These are phyloP conservation scores for Calonectria ilicicola DNA, from an alignment of 2,329 filamentous ascomycete species.

Conservation along the genomic window DNA sequence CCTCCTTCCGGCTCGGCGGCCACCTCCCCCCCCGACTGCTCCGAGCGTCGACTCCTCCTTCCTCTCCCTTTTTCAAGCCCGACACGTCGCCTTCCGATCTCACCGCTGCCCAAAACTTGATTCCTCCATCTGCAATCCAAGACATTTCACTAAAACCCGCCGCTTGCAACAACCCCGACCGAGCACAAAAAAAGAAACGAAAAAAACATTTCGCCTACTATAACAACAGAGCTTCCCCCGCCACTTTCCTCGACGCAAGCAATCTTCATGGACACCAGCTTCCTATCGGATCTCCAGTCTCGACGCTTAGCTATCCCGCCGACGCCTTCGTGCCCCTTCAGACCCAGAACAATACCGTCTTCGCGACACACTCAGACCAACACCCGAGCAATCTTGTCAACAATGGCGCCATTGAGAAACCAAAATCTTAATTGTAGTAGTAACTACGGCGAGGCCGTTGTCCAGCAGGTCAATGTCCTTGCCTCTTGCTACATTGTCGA, in stretches of 20 bases:
- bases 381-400: conserved; percentile 41
- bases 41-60: conserved; percentile 17
- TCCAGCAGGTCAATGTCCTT: conserved; percentile 79
- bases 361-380: conserved; percentile 32
- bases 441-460: conserved; percentile 80
- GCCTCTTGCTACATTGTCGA: conserved; percentile 93
- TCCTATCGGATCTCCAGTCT: not conserved
- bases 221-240: not conserved
- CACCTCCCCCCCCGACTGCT: conserved; percentile 14
- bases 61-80: conserved; percentile 14
- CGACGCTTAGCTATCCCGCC: conserved; percentile 26
- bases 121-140: conserved; percentile 15
- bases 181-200: not conserved
- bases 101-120: conserved; percentile 27
- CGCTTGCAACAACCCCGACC: conserved; percentile 3
- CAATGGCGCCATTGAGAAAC: conserved; percentile 79
- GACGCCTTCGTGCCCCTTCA: conserved; percentile 19
- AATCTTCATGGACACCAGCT: not conserved
- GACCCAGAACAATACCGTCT: conserved; percentile 11
- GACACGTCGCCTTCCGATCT: conserved; percentile 21
- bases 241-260: not conserved
- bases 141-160: conserved; percentile 8
- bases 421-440: conserved; percentile 76
- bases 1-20: conserved; percentile 2
- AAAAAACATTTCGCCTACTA: not conserved